A percentile compares a stretch with the other conserved stretches of the same genome.
phyloP scores from a whole-genome alignment of 2,329 filamentous ascomycete species.

The Cordyceps cicadae region DNA sequence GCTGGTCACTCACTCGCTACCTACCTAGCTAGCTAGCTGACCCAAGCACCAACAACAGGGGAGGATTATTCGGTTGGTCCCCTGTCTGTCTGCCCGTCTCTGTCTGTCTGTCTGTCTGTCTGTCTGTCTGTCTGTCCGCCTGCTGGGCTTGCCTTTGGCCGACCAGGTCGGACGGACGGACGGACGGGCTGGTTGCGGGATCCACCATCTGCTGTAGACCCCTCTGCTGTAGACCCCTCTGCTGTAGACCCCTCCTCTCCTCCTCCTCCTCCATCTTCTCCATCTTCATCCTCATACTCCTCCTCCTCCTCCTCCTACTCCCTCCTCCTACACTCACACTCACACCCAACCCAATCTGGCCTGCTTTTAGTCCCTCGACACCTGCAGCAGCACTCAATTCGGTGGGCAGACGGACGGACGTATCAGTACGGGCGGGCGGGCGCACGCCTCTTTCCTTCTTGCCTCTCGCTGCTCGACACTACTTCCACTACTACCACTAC shows the following conservation, averaged over 20 bases:
- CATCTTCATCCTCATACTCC: too few relatives aligned
- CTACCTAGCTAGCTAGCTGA: too few relatives aligned
- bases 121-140: too few relatives aligned
- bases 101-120: too few relatives aligned
- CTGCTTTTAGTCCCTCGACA: neutral
- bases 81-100: too few relatives aligned
- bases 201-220: neutral
- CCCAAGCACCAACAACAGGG: neutral
- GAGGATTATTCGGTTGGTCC: too few relatives aligned
- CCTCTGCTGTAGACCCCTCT: too few relatives aligned
- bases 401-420: neutral
- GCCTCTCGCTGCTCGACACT: neutral
- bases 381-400: neutral
- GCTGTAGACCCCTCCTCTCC: neutral
- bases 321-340: too few relatives aligned
- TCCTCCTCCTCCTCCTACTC: too few relatives aligned
- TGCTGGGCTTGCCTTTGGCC: neutral
- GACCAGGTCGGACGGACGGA: neutral
- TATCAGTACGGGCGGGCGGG: neutral
- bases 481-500: too few relatives aligned
- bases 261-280: too few relatives aligned
- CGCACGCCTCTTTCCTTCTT: neutral
- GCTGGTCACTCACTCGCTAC: neutral
- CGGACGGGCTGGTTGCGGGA: slow-evolving; percentile 2
- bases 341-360: neutral